Evolutionary conservation across 2,329 filamentous ascomycete species (phyloP), one percentile per base, ranked within the genome.

Genomic region (Coleophoma eucalyptorum): DNA sequence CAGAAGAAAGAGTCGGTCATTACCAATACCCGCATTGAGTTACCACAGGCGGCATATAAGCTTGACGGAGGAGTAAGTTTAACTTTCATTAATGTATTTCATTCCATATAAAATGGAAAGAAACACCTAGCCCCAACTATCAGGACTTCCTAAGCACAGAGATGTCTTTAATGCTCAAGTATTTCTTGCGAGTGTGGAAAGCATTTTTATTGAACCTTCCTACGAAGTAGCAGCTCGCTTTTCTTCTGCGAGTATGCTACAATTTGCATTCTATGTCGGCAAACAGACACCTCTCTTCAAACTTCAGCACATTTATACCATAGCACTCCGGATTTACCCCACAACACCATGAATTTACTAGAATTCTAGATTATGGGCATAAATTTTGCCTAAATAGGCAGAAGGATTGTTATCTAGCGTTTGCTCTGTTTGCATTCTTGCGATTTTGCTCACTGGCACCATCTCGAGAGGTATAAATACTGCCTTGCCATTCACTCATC

Each of bases 1-100:
- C 13, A 62, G 59, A 2, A 56, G 61, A 5, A 51, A 16, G 34
- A 49, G 20, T 50, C 49, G 4, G 43, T 52, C 2, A 59, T 74
- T 26, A 67, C 67, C 52, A 73, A 73, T 21, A 58, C 48, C 53
- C 78, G 80, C 5, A 70, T 84, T 55, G 82, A 86, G 49, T 61
- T 85, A 0, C 81, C 81, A 0, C 69, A 80, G 0, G 80, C 83
- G 58, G 81, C 81, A 0, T 86, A 78, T 56, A 54, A 38, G 35
- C 21, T 38, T 38, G 35, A 38, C 16, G 35, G 35, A n/a, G 35
- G 35, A 6, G 35, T 38, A 18, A 38, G 35, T 38, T 6, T 6
- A 15, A 15, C 5, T 38, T 38, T 49, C 31, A 32, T 34, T 49
- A 46, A 26, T 37, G 3, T 45, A 15, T 16, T 31, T 42, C 13